Evolutionary conservation across 768 basidiomycete species (phyloP).

Genomic region (Auricularia cornea): DNA sequence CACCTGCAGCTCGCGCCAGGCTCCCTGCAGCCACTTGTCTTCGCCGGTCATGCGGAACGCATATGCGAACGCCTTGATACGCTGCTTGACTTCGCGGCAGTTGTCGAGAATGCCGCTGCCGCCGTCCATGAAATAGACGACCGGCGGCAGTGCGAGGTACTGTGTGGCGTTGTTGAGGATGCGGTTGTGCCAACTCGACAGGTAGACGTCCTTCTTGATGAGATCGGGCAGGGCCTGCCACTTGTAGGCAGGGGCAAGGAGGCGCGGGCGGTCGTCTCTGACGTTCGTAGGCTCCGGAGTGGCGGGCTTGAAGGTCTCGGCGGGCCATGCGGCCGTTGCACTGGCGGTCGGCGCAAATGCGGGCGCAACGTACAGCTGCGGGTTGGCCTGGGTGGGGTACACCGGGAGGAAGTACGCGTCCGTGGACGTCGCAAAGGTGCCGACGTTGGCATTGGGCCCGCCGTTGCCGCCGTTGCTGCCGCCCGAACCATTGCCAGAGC

Average conservation of each 20-base stretch:
- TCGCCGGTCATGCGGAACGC: constrained; percentile 88
- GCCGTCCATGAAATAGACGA: constrained; percentile 67
- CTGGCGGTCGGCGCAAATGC: constrained; percentile 58
- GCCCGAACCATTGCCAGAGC: constrained; percentile 12
- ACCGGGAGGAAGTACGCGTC: constrained; percentile 74
- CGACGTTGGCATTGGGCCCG: constrained; percentile 52
- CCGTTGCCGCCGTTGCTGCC: constrained; percentile 37
- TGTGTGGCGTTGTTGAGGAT: constrained; percentile 83
- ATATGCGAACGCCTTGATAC: constrained; percentile 88
- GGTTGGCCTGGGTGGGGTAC: constrained; percentile 64
- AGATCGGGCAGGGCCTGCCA: constrained; percentile 76
- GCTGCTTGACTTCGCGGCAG: constrained; percentile 80
- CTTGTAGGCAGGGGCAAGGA: constrained; percentile 90
- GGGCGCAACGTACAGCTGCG: constrained; percentile 59
- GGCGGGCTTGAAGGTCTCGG: constrained; percentile 64
- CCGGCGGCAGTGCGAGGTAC: constrained; percentile 57
- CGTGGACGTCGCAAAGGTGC: constrained; percentile 69
- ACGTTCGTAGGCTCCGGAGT: constrained; percentile 49
- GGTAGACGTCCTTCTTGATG: constrained; percentile 77
- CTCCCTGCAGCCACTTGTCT: constrained; percentile 72
- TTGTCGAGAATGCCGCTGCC: constrained; percentile 87
- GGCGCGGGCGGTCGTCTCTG: constrained; percentile 75
- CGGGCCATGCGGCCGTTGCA: constrained; percentile 56
- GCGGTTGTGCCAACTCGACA: constrained; percentile 79
- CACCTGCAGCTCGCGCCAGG: constrained; percentile 65